Conservation (phyloP, 78 protist species). For the Guillardia theta region DNA sequence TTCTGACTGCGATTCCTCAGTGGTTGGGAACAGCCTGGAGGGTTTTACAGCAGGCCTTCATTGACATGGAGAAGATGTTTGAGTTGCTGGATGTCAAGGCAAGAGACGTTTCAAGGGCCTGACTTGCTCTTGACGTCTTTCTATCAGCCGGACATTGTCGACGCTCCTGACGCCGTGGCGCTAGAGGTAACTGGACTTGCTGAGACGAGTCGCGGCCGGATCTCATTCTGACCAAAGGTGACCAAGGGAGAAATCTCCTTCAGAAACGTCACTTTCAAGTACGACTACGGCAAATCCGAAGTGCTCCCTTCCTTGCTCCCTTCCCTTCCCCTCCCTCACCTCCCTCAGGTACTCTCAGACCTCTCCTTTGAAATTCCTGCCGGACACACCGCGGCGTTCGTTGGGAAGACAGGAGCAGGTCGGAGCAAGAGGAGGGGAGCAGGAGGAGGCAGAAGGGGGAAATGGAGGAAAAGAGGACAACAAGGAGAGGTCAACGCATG, state of each 20-base stretch:
- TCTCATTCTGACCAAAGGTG: too few species aligned
- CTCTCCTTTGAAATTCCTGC: too few species aligned
- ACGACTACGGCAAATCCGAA: neutral
- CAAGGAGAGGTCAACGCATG: too few species aligned
- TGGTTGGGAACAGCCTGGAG: constrained; percentile 26
- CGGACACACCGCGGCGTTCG: neutral
- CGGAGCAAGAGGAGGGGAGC: too few species aligned
- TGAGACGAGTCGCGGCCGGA: too few species aligned
- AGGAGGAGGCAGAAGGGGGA: too few species aligned
- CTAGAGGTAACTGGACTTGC: neutral
- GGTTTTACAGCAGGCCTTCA: constrained; percentile 13
- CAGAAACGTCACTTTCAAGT: neutral
- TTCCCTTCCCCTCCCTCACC: neutral
- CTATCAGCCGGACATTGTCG: neutral
- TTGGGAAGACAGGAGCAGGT: neutral
- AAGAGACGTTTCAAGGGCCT: neutral
- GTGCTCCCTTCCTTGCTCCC: neutral
- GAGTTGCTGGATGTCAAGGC: neutral
- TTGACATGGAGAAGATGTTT: constrained; percentile 35
- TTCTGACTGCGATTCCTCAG: neutral
- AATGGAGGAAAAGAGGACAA: too few species aligned
- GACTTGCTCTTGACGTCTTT: neutral
- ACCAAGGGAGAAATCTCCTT: neutral
- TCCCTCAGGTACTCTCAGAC: neutral
- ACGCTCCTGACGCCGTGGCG: neutral